Percentiles rank a stretch among this genome's conserved stretches.
Conservation (phyloP, 1,284 basidiomycete genomes). For the Pseudozyma hubeiensis region DNA sequence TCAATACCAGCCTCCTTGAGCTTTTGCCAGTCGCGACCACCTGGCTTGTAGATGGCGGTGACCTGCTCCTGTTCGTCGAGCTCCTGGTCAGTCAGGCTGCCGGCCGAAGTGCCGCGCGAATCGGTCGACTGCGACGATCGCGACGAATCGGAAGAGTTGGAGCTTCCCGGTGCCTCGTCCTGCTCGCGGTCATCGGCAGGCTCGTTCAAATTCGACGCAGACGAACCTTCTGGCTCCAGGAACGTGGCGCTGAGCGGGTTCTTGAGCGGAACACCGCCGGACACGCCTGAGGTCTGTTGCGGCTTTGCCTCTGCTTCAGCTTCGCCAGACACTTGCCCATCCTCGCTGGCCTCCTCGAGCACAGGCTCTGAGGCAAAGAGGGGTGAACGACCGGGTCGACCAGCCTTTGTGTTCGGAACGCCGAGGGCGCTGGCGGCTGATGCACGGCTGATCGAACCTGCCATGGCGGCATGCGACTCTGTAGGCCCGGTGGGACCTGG, state of each 20-base stretch:
- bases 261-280: constrained; percentile 10
- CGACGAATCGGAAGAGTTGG: constrained; percentile 43
- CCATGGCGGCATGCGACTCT: constrained; percentile 33
- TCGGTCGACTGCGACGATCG: constrained; percentile 38
- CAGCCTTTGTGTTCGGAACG: constrained; percentile 33
- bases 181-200: constrained; percentile 13
- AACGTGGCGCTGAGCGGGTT: constrained; percentile 46
- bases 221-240: constrained; percentile 28
- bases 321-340: constrained; percentile 10
- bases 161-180: constrained; percentile 36
- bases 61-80: constrained; percentile 55
- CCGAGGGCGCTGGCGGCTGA: constrained; percentile 32
- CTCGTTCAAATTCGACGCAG: constrained; percentile 2
- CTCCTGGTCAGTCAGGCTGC: constrained; percentile 42
- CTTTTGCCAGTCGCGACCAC: constrained; percentile 57
- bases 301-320: constrained; percentile 7
- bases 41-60: constrained; percentile 59
- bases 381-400: constrained; percentile 39
- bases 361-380: constrained; percentile 49
- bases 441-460: constrained; percentile 35
- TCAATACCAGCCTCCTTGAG: constrained; percentile 55
- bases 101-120: constrained; percentile 28
- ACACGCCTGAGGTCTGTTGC: constrained; percentile 3
- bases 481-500: constrained; percentile 14
- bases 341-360: constrained; percentile 36